A percentile compares a stretch with the other conserved stretches of the same genome.
These are phyloP conservation scores for Colletotrichum gigasporum DNA, from an alignment of 2,329 filamentous ascomycete species.

Conservation along the genomic window DNA sequence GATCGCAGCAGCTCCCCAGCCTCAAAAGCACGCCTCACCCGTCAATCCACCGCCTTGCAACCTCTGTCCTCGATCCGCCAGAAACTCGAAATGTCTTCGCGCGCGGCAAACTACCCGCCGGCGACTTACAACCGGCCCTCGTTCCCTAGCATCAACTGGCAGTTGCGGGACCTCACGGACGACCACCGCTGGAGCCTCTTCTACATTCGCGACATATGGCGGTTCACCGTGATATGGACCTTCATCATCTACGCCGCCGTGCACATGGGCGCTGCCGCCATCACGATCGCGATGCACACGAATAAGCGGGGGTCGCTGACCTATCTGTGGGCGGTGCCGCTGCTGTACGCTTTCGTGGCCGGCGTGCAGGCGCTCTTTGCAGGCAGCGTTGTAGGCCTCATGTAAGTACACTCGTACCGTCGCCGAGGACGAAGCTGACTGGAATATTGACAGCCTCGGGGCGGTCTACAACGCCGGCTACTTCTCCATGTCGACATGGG, in stretches of 20 bases:
- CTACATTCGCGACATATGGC: conserved; percentile 81
- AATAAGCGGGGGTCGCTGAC: conserved; percentile 65
- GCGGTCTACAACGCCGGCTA: conserved; percentile 84
- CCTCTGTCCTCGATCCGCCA: neutral
- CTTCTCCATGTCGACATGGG: conserved; percentile 94
- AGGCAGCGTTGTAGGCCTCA: conserved; percentile 81
- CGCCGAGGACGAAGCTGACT: neutral
- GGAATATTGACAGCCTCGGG: conserved; percentile 66
- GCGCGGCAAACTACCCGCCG: conserved; percentile 47
- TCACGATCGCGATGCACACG: conserved; percentile 78
- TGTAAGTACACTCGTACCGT: conserved; percentile 63
- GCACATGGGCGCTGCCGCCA: conserved; percentile 75
- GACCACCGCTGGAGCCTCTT: conserved; percentile 70
- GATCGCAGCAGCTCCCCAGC: conserved; percentile 14
- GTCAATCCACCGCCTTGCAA: conserved; percentile 26
- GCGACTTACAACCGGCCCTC: conserved; percentile 69
- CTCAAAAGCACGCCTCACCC: conserved; percentile 1
- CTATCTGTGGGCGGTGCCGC: conserved; percentile 76
- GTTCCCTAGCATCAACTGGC: conserved; percentile 87
- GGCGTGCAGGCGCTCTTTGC: conserved; percentile 81
- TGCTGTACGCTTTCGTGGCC: conserved; percentile 76
- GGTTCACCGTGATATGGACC: conserved; percentile 89
- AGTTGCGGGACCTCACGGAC: conserved; percentile 56
- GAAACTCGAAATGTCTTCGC: conserved; percentile 19
- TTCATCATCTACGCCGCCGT: conserved; percentile 80